Evolutionary conservation across 257 asterid genomes (phyloP).

Genomic region (Catharanthus roseus): DNA sequence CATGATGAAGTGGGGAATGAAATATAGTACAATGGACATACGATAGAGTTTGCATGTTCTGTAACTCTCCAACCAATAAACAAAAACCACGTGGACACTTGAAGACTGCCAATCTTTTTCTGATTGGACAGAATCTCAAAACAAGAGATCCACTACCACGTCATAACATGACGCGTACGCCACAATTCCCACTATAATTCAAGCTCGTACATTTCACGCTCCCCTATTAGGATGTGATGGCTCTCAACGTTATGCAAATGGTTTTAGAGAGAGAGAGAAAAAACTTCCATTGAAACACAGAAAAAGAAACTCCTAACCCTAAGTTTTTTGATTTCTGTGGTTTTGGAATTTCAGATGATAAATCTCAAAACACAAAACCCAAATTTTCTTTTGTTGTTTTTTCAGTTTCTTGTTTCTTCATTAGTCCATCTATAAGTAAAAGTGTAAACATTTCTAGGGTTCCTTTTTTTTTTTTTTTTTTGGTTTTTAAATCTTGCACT

Average conservation of each 20-base stretch:
- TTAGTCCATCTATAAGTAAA: background rate
- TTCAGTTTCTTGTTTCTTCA: background rate
- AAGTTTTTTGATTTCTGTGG: constrained; percentile 1
- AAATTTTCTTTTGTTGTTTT: background rate
- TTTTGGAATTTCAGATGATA: constrained; percentile 5
- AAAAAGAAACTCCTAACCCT: constrained; percentile 2
- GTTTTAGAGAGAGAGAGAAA: background rate
- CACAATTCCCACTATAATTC: background rate
- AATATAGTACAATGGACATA: too few species aligned
- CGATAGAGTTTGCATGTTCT: background rate
- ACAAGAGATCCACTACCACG: background rate
- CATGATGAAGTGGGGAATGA: too few species aligned
- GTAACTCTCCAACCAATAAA: background rate
- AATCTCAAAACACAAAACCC: constrained; percentile 1
- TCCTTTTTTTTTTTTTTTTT: background rate
- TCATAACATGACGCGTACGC: constrained; percentile 1
- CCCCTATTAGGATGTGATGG: background rate
- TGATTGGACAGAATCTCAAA: background rate
- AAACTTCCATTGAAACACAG: background rate
- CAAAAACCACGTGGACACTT: background rate
- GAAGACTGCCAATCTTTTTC: background rate
- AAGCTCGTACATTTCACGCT: background rate
- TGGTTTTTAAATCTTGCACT: background rate
- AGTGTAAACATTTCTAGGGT: background rate
- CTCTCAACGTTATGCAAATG: background rate